Percentiles rank a stretch among this genome's conserved stretches.
These are phyloP conservation scores for Fraxinus ornus DNA, from an alignment of 305 asterid species.

Conservation along the genomic window DNA sequence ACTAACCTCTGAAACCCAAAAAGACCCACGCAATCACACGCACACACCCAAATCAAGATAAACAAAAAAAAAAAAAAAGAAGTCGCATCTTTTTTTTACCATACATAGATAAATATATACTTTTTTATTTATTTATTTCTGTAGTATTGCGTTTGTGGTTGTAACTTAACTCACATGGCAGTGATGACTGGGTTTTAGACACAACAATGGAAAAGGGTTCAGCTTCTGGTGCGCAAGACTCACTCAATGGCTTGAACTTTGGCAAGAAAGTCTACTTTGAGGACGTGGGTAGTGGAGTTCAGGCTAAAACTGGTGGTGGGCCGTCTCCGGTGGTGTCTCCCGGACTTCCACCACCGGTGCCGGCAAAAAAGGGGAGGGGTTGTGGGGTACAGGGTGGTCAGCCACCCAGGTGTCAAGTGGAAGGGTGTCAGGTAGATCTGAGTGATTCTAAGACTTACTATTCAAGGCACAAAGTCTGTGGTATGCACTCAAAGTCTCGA, in stretches of 20 bases:
- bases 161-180: conserved; percentile 23
- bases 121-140: not conserved
- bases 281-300: conserved; percentile 34
- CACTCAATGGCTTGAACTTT: conserved; percentile 44
- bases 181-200: conserved; percentile 40
- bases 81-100: not conserved
- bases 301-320: conserved; percentile 23
- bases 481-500: conserved; percentile 62
- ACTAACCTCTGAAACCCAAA: not conserved
- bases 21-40: not conserved
- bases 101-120: not conserved
- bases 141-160: conserved; percentile 6
- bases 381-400: conserved; percentile 32
- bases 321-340: conserved; percentile 30
- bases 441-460: conserved; percentile 67
- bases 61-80: not conserved
- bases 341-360: conserved; percentile 24
- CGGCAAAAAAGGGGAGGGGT: conserved; percentile 41
- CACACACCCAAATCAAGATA: conserved; percentile 2
- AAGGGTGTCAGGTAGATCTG: conserved; percentile 69
- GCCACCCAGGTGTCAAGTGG: conserved; percentile 72
- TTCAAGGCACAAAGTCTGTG: conserved; percentile 74
- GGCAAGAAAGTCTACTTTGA: conserved; percentile 51
- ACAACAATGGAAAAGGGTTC: conserved; percentile 49
- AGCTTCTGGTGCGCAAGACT: conserved; percentile 36